Evolutionary conservation across 1,284 basidiomycete species (phyloP).

Genomic region (Sanghuangporus sanghuang): DNA sequence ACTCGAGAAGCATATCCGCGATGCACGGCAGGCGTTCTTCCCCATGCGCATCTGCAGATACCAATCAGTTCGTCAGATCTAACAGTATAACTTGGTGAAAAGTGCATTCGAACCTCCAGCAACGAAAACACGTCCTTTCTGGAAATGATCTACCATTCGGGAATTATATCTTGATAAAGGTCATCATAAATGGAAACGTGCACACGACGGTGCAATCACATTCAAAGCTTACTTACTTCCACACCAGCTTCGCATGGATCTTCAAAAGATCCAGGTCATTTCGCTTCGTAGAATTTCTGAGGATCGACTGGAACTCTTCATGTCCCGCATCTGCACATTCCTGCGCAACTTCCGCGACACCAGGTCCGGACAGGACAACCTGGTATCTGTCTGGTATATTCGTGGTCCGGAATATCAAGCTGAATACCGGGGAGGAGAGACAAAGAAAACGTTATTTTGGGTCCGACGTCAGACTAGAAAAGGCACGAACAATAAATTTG

Average conservation of each 20-base stretch:
- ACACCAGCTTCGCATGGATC: conserved; percentile 5
- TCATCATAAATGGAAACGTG: conserved; percentile 10
- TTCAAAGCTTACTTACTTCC: not conserved
- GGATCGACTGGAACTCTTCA: not conserved
- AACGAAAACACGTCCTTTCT: conserved; percentile 31
- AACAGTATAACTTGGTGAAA: too few species aligned
- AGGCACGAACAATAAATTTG: not conserved
- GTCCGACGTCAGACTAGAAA: not conserved
- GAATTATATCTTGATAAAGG: conserved; percentile 32
- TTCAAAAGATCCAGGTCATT: conserved; percentile 4
- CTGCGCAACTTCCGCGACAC: not conserved
- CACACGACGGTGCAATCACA: not conserved
- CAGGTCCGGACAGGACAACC: not conserved
- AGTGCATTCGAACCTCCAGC: conserved; percentile 28
- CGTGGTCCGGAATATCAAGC: not conserved
- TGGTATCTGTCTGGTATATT: conserved; percentile 1
- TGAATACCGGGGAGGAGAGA: not conserved
- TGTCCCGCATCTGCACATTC: not conserved
- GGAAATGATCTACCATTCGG: conserved; percentile 32
- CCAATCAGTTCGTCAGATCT: too few species aligned
- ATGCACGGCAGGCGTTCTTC: conserved; percentile 36
- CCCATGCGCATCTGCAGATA: conserved; percentile 33
- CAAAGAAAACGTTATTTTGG: not conserved
- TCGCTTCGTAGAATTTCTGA: not conserved
- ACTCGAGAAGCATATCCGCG: conserved; percentile 30